Evolutionary conservation across 371 early-diverging fungal species (phyloP).

Genomic region (Fennellomyces sp.): DNA sequence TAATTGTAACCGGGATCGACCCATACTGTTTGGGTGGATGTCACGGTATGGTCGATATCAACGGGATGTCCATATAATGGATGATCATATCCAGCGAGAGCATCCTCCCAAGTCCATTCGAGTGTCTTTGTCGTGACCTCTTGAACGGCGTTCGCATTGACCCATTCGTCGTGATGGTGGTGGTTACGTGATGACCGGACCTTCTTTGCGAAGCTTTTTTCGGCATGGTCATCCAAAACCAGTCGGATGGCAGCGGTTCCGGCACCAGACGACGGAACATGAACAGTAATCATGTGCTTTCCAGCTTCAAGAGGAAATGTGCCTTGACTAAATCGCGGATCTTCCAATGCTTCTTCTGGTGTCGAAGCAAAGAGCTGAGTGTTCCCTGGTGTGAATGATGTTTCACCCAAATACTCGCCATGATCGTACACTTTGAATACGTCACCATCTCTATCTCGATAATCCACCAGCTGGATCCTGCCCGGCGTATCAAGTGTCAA

Average conservation of each 20-base stretch:
- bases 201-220: too few relatives aligned
- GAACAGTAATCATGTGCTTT: slow-evolving; percentile 44
- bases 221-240: too few relatives aligned
- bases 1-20: too few relatives aligned
- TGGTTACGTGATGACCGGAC: too few relatives aligned
- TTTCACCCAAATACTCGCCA: slow-evolving; percentile 32
- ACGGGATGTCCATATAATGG: not conserved
- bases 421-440: slow-evolving; percentile 47
- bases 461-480: slow-evolving; percentile 42
- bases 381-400: too few relatives aligned
- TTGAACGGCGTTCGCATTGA: not conserved
- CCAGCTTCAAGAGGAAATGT: slow-evolving; percentile 38
- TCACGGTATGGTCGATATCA: slow-evolving; percentile 7
- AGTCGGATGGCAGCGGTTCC: slow-evolving; percentile 53
- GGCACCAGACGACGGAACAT: slow-evolving; percentile 41
- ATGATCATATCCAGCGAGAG: not conserved
- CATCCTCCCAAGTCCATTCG: not conserved
- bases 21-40: slow-evolving; percentile 2
- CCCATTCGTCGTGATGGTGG: not conserved
- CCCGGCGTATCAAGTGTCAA: slow-evolving; percentile 26
- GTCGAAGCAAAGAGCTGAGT: slow-evolving; percentile 39
- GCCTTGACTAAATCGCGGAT: slow-evolving; percentile 42
- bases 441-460: slow-evolving; percentile 49
- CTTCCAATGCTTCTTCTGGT: slow-evolving; percentile 46
- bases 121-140: not conserved